Base-by-base conservation (phyloP, 1,284 basidiomycete genomes). In the Hemileia vastatrix region DNA sequence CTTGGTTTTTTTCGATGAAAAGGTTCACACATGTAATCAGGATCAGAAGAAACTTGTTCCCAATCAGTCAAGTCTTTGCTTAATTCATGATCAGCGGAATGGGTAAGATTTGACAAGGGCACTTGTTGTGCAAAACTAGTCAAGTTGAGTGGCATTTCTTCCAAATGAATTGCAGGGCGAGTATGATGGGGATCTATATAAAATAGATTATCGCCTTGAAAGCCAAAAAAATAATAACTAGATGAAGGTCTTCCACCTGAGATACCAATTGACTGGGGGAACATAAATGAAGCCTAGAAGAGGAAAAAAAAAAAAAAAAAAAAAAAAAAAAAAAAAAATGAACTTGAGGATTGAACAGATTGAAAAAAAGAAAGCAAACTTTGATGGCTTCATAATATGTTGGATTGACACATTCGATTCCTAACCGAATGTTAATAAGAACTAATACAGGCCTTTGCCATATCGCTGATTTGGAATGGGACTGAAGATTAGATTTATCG, bases 171-270 rank as follows among this genome's bases (percentile, higher is more conserved):
- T 0, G 90, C 81, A 0, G 89, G 83, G 5, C 92, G 83, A 0
- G 90, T 83, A 71, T 94, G 85, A 74, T 97, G 94, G 0, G 94
- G 94, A 76, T 98, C 94, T 54, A 97, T 86, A 74, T 97, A 98
- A 77, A 96, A 94, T 3, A 95, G 80, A 57, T 84, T 87, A 68
- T 91, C 86, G 2, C 85, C 87, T 74, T 97, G 94, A 0, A 85
- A 83, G 11, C 91, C 94, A 55, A 97, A 88, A 76, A 98, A 98
- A 78, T 97, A 98, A 76, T 96, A 97, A 0, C 91, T 96, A 0
- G 90, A 94, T 21, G 88, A 88, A 0, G 94, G 94, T 27, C 93
- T 83, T 2, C 94, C 94, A 50, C 94, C 94, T 0, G 93, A 90
- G 65, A 97, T 96, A 49, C 94, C 94, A 44, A 96, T 88, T 1